Conservation (phyloP, 352 stramenopile genomes). For the Phytophthora litchii region DNA sequence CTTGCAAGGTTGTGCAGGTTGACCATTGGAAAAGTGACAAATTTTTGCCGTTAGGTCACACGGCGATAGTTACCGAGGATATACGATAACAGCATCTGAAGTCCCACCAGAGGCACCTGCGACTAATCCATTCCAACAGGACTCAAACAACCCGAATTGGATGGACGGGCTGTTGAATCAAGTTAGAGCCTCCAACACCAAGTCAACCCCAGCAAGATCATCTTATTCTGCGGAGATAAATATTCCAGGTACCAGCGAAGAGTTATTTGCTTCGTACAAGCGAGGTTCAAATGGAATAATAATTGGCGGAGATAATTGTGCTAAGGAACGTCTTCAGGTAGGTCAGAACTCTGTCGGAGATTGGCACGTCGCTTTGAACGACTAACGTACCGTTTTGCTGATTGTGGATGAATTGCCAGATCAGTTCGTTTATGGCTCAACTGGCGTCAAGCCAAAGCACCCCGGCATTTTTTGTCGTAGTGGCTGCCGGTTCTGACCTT, state of each 20-base stretch:
- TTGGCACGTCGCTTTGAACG: not conserved
- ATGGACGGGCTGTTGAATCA: constrained; percentile 25
- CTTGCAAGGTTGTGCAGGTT: not conserved
- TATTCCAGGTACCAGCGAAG: constrained; percentile 6
- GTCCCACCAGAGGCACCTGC: constrained; percentile 4
- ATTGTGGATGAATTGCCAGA: constrained; percentile 26
- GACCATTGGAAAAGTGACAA: not conserved
- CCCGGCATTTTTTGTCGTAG: constrained; percentile 51
- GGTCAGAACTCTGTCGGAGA: not conserved
- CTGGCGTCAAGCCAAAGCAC: constrained; percentile 32
- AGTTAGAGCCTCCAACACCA: constrained; percentile 35
- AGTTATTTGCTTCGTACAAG: constrained; percentile 31
- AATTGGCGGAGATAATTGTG: constrained; percentile 20
- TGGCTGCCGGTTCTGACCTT: constrained; percentile 47
- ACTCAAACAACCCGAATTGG: not conserved
- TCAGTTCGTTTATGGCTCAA: constrained; percentile 38
- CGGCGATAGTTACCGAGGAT: constrained; percentile 21
- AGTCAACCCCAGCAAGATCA: constrained; percentile 5
- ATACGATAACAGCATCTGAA: constrained; percentile 5
- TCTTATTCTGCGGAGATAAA: constrained; percentile 2
- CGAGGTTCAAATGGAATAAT: constrained; percentile 43
- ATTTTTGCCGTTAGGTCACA: constrained; percentile 32
- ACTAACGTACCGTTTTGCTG: constrained; percentile 9
- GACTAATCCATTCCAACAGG: constrained; percentile 39
- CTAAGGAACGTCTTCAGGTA: constrained; percentile 35